Conservation (phyloP, 1,284 basidiomycete species). For the Vanrija sp. region DNA sequence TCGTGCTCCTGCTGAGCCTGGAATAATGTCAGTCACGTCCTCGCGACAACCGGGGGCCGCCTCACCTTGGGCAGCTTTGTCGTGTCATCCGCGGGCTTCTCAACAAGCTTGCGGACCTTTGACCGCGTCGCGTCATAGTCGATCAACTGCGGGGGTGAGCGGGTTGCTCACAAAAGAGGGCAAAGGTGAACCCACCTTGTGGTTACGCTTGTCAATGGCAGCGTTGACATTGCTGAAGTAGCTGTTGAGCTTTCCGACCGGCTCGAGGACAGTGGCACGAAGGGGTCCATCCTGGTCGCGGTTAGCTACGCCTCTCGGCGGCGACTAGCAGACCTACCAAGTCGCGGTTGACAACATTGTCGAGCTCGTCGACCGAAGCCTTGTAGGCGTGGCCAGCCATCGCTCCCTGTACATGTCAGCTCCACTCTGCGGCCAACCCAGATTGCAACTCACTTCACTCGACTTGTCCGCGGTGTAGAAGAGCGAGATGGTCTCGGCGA, state of each 20-base stretch:
- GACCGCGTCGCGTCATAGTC: constrained; percentile 93
- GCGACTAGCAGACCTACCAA: constrained; percentile 56
- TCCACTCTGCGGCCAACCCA: neutral
- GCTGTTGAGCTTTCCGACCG: constrained; percentile 89
- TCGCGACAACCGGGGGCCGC: neutral
- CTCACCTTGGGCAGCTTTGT: constrained; percentile 78
- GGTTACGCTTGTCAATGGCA: constrained; percentile 88
- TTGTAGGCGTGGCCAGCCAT: constrained; percentile 98
- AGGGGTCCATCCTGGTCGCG: constrained; percentile 76
- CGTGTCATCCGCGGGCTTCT: constrained; percentile 91
- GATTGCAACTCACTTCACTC: constrained; percentile 57
- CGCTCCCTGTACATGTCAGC: constrained; percentile 57
- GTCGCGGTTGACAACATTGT: constrained; percentile 77
- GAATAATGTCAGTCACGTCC: neutral
- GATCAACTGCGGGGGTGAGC: constrained; percentile 59
- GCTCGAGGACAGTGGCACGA: constrained; percentile 90
- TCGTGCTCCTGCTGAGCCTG: constrained; percentile 93
- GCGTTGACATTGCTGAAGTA: constrained; percentile 95
- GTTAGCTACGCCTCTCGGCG: neutral
- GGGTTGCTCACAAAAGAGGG: no score
- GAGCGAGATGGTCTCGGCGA: constrained; percentile 88
- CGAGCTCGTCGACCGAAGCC: constrained; percentile 88
- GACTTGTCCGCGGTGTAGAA: constrained; percentile 86
- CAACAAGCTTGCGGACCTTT: constrained; percentile 79
- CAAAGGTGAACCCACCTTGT: constrained; percentile 79